A percentile compares a stretch with the other conserved stretches of the same genome.
These are phyloP conservation scores for Ceratobasidium sp. DNA, from an alignment of 1,284 basidiomycete species.

Conservation along the genomic window DNA sequence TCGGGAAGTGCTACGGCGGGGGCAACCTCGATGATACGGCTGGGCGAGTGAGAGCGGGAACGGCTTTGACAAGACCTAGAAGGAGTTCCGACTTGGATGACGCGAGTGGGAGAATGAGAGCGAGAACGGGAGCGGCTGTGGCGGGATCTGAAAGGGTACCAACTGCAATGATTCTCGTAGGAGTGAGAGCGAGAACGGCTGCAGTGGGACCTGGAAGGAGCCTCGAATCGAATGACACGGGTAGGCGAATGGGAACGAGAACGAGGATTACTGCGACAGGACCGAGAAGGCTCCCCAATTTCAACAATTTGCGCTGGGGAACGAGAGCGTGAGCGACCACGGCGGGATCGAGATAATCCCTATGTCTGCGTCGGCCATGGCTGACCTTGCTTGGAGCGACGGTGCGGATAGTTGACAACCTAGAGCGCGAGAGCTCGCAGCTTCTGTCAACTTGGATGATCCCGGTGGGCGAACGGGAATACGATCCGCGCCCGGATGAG, in stretches of 20 bases:
- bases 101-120: not conserved
- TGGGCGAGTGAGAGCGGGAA: constrained; percentile 23
- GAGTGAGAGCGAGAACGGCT: constrained; percentile 27
- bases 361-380: too few relatives aligned
- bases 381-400: too few relatives aligned
- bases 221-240: constrained; percentile 7
- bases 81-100: not conserved
- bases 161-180: constrained; percentile 7
- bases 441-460: not conserved
- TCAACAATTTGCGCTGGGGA: not conserved
- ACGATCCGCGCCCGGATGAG: too few relatives aligned
- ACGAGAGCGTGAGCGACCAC: not conserved
- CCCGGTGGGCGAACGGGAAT: not conserved
- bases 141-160: constrained; percentile 2
- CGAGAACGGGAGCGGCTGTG: constrained; percentile 7
- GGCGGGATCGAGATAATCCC: not conserved
- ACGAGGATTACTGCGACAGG: not conserved
- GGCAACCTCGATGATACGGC: constrained; percentile 16
- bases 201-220: not conserved
- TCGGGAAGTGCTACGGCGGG: constrained; percentile 6
- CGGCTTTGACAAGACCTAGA: not conserved
- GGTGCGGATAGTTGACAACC: too few relatives aligned
- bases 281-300: too few relatives aligned
- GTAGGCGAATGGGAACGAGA: constrained; percentile 6
- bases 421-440: not conserved